Conservation (phyloP, 495 filamentous ascomycete species). For the Annulohypoxylon nitens region DNA sequence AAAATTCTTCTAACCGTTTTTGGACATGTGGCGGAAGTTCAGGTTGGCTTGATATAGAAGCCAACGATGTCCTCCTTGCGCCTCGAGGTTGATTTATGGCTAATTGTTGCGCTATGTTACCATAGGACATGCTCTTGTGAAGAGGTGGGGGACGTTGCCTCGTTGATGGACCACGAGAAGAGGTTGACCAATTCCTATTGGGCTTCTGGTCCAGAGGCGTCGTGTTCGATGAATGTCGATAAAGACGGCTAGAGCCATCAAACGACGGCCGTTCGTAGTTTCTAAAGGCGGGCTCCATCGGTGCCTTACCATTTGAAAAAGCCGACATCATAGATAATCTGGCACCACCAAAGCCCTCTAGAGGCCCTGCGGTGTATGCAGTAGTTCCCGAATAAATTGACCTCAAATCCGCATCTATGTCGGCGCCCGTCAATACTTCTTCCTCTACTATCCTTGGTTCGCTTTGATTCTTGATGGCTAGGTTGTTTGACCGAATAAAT, state of each 20-base stretch:
- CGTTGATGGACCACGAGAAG: conserved; percentile 15
- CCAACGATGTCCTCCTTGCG: conserved; percentile 49
- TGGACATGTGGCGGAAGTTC: conserved; percentile 55
- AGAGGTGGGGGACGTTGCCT: conserved; percentile 38
- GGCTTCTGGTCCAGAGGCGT: conserved; percentile 18
- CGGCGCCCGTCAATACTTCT: conserved; percentile 31
- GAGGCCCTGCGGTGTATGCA: conserved; percentile 35
- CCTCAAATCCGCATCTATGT: conserved; percentile 41
- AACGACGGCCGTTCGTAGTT: conserved; percentile 22
- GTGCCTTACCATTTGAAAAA: conserved; percentile 37
- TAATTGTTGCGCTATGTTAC: conserved; percentile 42
- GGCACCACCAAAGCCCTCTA: conserved; percentile 18
- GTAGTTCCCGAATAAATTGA: conserved; percentile 50
- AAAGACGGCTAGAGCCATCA: conserved; percentile 12
- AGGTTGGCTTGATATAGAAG: conserved; percentile 46
- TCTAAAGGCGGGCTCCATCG: conserved; percentile 33
- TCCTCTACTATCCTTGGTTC: conserved; percentile 34
- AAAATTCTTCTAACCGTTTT: conserved; percentile 60
- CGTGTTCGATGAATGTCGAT: conserved; percentile 16
- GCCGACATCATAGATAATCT: conserved; percentile 42
- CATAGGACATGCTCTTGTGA: conserved; percentile 44
- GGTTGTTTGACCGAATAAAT: conserved; percentile 65
- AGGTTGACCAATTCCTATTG: conserved; percentile 10
- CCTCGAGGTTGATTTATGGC: conserved; percentile 50
- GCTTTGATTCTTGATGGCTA: conserved; percentile 34